Conservation (phyloP, 2,329 filamentous ascomycete species). For the Talaromyces sp. region DNA sequence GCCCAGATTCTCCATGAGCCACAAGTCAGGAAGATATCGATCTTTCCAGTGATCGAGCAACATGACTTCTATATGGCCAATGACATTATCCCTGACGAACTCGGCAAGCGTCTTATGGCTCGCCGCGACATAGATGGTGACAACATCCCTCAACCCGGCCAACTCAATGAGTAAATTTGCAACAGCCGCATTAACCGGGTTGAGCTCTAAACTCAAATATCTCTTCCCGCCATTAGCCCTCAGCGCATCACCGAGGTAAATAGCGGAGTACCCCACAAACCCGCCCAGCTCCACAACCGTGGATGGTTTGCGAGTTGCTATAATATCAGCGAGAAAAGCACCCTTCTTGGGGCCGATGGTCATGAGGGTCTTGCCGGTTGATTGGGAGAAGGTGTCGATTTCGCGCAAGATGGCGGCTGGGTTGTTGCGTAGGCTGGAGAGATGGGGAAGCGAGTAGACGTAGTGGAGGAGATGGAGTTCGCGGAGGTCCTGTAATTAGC, state of each 20-base stretch:
- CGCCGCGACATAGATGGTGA: constrained; percentile 68
- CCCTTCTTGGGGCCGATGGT: constrained; percentile 77
- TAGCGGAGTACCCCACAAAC: constrained; percentile 78
- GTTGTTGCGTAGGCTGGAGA: constrained; percentile 63
- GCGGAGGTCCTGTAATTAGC: constrained; percentile 56
- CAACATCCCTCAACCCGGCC: constrained; percentile 68
- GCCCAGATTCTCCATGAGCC: constrained; percentile 70
- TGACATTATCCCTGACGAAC: constrained; percentile 53
- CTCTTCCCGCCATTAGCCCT: constrained; percentile 61
- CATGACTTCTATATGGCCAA: constrained; percentile 66
- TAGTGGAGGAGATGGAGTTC: constrained; percentile 72
- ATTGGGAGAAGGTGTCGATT: constrained; percentile 68
- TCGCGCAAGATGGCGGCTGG: constrained; percentile 63
- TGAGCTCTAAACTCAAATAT: constrained; percentile 72
- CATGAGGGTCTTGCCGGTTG: constrained; percentile 70
- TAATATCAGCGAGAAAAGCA: constrained; percentile 66
- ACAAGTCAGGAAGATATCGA: constrained; percentile 70
- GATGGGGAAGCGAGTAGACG: constrained; percentile 61
- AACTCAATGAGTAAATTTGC: constrained; percentile 68
- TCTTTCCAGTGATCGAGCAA: constrained; percentile 83
- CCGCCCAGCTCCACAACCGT: constrained; percentile 77
- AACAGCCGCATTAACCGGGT: constrained; percentile 70
- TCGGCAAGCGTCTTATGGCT: constrained; percentile 65
- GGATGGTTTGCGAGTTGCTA: constrained; percentile 63
- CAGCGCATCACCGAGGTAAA: constrained; percentile 69